phyloP scores from a whole-genome alignment of 2,329 filamentous ascomycete genomes.

The Penicillium sp. region DNA sequence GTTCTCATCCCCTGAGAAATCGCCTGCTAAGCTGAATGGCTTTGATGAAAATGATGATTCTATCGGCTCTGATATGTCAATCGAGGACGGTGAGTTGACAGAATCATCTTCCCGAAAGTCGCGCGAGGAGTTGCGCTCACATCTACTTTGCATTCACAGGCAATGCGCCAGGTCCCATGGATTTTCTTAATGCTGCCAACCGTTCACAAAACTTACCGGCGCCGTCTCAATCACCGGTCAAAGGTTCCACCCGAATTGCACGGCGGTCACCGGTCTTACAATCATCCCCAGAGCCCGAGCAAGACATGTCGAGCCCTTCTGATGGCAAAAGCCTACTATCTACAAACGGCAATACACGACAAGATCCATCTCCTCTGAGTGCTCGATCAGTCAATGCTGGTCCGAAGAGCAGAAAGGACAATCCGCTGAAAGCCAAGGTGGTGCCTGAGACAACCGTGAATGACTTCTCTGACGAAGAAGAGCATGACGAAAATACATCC shows the following conservation, averaged over 20 bases:
- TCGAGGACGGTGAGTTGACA: constrained; percentile 61
- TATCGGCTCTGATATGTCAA: constrained; percentile 64
- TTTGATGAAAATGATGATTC: constrained; percentile 42
- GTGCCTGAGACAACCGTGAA: constrained; percentile 27
- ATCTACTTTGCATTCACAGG: constrained; percentile 28
- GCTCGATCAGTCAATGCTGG: constrained; percentile 41
- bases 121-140: not conserved
- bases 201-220: constrained; percentile 42
- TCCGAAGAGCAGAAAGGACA: constrained; percentile 30
- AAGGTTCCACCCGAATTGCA: constrained; percentile 48
- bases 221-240: constrained; percentile 51
- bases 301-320: constrained; percentile 44
- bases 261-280: constrained; percentile 47
- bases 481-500: constrained; percentile 40
- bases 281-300: constrained; percentile 46
- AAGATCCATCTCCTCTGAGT: constrained; percentile 41
- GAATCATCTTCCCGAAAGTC: not conserved
- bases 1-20: constrained; percentile 83
- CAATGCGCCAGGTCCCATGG: constrained; percentile 46
- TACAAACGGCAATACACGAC: constrained; percentile 27
- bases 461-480: constrained; percentile 42
- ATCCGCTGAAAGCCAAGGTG: constrained; percentile 22
- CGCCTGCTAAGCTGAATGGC: constrained; percentile 44
- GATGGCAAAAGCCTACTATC: constrained; percentile 34
- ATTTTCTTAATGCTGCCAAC: constrained; percentile 43